These are phyloP conservation scores for Senna siamea DNA, from an alignment of 306 rosid species.

Conservation along the genomic window DNA sequence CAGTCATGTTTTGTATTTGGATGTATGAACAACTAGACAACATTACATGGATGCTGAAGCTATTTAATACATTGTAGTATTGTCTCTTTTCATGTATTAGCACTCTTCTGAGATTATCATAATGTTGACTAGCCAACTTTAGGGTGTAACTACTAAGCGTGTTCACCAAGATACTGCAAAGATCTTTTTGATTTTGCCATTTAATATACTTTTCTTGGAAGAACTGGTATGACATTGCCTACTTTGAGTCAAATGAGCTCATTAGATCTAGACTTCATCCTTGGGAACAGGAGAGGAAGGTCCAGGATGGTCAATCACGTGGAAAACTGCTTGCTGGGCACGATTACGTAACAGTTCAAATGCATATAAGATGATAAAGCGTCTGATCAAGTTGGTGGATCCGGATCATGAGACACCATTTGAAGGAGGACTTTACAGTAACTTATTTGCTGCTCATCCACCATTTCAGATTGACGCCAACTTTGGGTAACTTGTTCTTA, in stretches of 20 bases:
- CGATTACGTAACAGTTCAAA: constrained; percentile 64
- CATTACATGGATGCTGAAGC: neutral
- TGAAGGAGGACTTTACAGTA: constrained; percentile 80
- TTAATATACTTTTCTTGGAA: neutral
- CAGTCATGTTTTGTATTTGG: neutral
- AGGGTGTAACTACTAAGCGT: neutral
- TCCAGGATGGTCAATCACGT: constrained; percentile 83
- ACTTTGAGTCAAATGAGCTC: neutral
- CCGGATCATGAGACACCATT: constrained; percentile 59
- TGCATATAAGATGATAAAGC: constrained; percentile 72
- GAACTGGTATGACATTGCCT: neutral
- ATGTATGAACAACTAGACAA: neutral
- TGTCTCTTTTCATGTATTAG: neutral
- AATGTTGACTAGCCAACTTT: constrained; percentile 2
- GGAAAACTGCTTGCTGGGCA: constrained; percentile 80
- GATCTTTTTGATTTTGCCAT: neutral
- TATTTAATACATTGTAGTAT: neutral
- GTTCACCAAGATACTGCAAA: neutral
- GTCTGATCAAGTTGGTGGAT: constrained; percentile 68
- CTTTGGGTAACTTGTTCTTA: constrained; percentile 62
- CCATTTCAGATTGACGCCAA: constrained; percentile 91
- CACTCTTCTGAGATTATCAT: neutral
- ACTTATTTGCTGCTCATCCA: constrained; percentile 78
- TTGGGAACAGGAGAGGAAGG: constrained; percentile 76
- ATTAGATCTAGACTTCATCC: neutral